Percentiles rank a stretch among this genome's conserved stretches.
phyloP scores from a whole-genome alignment of 2,329 filamentous ascomycete genomes.

The Pseudogymnoascus sp. region DNA sequence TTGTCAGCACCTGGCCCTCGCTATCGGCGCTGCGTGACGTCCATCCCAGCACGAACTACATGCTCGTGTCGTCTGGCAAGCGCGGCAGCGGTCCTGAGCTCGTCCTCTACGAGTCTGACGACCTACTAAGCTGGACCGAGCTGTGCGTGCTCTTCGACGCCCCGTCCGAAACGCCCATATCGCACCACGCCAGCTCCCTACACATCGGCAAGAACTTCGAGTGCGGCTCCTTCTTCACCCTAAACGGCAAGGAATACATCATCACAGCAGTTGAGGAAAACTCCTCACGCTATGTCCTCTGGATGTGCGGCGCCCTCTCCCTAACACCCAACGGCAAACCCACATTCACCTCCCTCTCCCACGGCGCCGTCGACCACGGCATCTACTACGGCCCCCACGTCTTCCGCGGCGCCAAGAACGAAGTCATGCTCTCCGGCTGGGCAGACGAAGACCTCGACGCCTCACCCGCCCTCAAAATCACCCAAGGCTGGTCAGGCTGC shows the following conservation, averaged over 20 bases:
- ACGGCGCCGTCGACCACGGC: conserved; percentile 21
- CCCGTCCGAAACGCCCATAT: conserved; percentile 14
- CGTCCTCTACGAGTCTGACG: conserved; percentile 20
- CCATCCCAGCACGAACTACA: conserved; percentile 18
- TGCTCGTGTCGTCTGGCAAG: conserved; percentile 22
- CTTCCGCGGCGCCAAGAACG: conserved; percentile 20
- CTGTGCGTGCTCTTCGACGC: conserved; percentile 18
- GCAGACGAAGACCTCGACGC: conserved; percentile 17
- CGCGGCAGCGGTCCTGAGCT: conserved; percentile 18
- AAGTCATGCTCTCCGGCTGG: conserved; percentile 22
- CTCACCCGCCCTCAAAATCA: conserved; percentile 7
- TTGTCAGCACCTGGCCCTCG: conserved; percentile 20
- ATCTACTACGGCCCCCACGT: conserved; percentile 22
- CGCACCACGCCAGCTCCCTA: conserved; percentile 15
- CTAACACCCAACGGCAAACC: conserved; percentile 15
- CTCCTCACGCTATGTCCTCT: not conserved
- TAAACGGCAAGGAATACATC: conserved; percentile 21
- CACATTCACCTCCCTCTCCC: conserved; percentile 19
- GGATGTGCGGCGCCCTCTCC: not conserved
- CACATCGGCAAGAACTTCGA: conserved; percentile 23
- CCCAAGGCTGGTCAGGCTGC: conserved; percentile 23
- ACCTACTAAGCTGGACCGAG: conserved; percentile 21
- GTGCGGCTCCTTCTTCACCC: conserved; percentile 22
- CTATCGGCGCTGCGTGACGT: conserved; percentile 16
- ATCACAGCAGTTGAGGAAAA: conserved; percentile 17